Evolutionary conservation across 192 early-diverging fungal species (phyloP).

Genomic region (Glomus cerebriforme): DNA sequence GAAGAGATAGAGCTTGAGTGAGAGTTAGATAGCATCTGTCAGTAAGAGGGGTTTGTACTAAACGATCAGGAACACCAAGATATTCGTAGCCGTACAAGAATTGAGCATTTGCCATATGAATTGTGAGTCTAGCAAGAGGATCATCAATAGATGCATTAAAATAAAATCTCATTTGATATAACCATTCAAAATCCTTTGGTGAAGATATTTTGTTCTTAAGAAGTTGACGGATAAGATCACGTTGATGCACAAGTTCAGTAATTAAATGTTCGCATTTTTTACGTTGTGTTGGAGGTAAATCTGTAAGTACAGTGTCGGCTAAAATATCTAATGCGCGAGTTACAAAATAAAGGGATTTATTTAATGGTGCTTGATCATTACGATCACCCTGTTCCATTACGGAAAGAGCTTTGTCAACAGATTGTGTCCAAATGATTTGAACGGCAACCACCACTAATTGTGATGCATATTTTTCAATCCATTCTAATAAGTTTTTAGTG

Average conservation of each 20-base stretch:
- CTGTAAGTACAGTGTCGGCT: conserved; percentile 90
- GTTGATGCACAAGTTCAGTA: conserved; percentile 98
- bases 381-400: conserved; percentile 43
- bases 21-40: conserved; percentile 98
- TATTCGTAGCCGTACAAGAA: conserved; percentile 99
- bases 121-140: conserved; percentile 69
- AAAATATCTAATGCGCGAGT: conserved; percentile 80
- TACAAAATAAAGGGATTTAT: conserved; percentile 58
- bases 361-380: conserved; percentile 52
- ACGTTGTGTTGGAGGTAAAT: conserved; percentile 79
- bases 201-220: conserved; percentile 49
- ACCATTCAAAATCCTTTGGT: conserved; percentile 88
- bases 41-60: conserved; percentile 98
- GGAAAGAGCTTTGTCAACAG: conserved; percentile 77
- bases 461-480: conserved; percentile 89
- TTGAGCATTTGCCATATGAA: conserved; percentile 91
- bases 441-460: conserved; percentile 91
- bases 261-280: conserved; percentile 98
- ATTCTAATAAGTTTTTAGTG: conserved; percentile 63
- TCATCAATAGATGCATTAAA: conserved; percentile 58
- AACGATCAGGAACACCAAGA: conserved; percentile 92
- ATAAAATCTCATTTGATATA: conserved; percentile 95
- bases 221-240: conserved; percentile 85
- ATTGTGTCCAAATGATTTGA: conserved; percentile 88
- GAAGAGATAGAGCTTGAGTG: conserved; percentile 91